Evolutionary conservation across 768 basidiomycete species (phyloP), one percentile per base, ranked within the genome.

Genomic region (Russula virescens): DNA sequence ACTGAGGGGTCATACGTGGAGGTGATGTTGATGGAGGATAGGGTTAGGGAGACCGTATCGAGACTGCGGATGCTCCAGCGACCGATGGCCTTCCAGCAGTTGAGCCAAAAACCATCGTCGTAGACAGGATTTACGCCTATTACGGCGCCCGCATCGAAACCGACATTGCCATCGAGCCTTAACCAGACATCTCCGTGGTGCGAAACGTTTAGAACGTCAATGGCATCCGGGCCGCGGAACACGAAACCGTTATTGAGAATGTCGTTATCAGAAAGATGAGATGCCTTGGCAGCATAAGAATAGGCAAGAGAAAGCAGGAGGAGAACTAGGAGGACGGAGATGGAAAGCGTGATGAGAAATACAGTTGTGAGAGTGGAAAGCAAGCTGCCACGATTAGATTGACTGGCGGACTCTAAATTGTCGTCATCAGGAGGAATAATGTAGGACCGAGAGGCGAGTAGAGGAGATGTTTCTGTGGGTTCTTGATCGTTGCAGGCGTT

Each of bases 161-260:
- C 89, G 18, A 88, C 69, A 52, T 79, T 75, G 5, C 79, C 85
- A 19, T 80, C 74, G 6, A 90, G 75, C 45, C 75, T 75, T 38
- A 91, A 62, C 83, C 84, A 85, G 31, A 90, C 69, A 3, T 77
- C 83, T 10, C 82, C 85, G 7, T 80, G 77, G 21, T 70, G 68
- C 18, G 88, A 86, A 59, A 83, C 76, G 63, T 85, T 86, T 56
- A 87, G 73, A 2, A 91, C 78, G 61, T 86, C 77, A 47, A 91
- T 73, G 26, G 77, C 74, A 67, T 85, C 81, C 0, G 89, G 88
- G 1, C 86, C 86, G 47, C 77, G 72, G 49, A 88, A 73, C 11
- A 82, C 77, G 18, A 91, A 68, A 21, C 81, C 81, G 16, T 78
- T 74, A 43, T 81, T 73, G 40, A 89, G 70, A 58, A 89, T 71